phyloP scores from a whole-genome alignment of 495 filamentous ascomycete genomes.

The Peziza echinospora region DNA sequence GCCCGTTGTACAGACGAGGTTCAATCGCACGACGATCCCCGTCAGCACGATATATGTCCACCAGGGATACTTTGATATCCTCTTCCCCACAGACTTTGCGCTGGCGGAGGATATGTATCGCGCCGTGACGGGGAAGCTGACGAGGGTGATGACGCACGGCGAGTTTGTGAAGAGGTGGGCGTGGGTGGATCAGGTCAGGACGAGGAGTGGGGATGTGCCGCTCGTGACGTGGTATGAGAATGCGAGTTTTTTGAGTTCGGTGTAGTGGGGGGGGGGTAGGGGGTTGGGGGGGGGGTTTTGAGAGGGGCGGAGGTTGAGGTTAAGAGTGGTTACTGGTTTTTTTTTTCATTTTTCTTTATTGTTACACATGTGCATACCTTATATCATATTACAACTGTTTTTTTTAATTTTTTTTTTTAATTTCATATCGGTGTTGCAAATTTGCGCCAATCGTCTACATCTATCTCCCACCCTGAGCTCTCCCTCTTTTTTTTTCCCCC shows the following conservation, averaged over 20 bases:
- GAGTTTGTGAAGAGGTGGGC: conserved; percentile 81
- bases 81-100: conserved; percentile 89
- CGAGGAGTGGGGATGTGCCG: conserved; percentile 77
- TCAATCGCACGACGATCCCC: conserved; percentile 61
- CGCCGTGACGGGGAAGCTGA: conserved; percentile 76
- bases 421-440: background rate
- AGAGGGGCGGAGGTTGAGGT: background rate
- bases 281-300: too few relatives aligned
- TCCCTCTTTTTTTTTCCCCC: too few relatives aligned
- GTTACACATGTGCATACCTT: background rate
- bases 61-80: conserved; percentile 96
- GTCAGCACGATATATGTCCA: conserved; percentile 84
- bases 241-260: conserved; percentile 67
- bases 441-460: background rate
- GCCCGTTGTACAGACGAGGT: conserved; percentile 90
- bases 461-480: background rate
- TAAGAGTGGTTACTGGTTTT: background rate
- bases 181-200: conserved; percentile 71
- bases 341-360: background rate
- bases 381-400: background rate
- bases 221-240: conserved; percentile 87
- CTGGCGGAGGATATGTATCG: conserved; percentile 76
- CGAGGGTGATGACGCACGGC: conserved; percentile 63
- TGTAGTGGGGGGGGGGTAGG: conserved; percentile 28
- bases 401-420: background rate